phyloP scores from a whole-genome alignment of 169 alveolate species.

The Cryptosporidium meleagridis region DNA sequence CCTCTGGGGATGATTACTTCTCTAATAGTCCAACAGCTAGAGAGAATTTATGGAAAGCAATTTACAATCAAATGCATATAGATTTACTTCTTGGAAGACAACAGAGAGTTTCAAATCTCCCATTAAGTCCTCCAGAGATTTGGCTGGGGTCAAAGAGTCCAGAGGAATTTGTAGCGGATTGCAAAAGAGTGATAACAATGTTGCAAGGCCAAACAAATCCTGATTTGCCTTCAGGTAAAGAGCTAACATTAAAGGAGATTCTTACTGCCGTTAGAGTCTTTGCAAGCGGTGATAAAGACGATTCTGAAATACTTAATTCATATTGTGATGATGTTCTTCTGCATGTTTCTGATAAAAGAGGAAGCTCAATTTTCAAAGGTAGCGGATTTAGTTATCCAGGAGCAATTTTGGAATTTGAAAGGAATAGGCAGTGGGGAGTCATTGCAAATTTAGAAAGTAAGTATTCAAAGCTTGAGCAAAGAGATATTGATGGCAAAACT shows the following conservation, averaged over 20 bases:
- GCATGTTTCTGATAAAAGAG: slow-evolving; percentile 23
- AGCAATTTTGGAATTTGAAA: slow-evolving; percentile 61
- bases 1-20: slow-evolving; percentile 19
- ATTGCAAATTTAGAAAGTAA: slow-evolving; percentile 32
- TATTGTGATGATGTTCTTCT: slow-evolving; percentile 35
- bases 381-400: slow-evolving; percentile 72
- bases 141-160: slow-evolving; percentile 56
- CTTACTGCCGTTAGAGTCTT: slow-evolving; percentile 33
- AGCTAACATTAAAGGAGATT: slow-evolving; percentile 31
- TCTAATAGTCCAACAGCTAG: slow-evolving; percentile 7
- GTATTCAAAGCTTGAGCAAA: slow-evolving; percentile 29
- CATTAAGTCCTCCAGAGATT: slow-evolving; percentile 50
- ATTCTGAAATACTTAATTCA: slow-evolving; percentile 36
- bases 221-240: slow-evolving; percentile 1
- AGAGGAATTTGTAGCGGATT: slow-evolving; percentile 49
- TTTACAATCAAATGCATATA: slow-evolving; percentile 55
- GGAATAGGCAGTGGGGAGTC: slow-evolving; percentile 63
- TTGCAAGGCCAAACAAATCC: slow-evolving; percentile 22
- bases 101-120: slow-evolving; percentile 59
- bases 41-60: slow-evolving; percentile 62
- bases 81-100: slow-evolving; percentile 42
- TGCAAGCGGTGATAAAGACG: slow-evolving; percentile 20
- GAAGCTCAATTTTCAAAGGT: slow-evolving; percentile 47
- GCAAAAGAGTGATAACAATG: slow-evolving; percentile 44
- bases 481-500: slow-evolving; percentile 24